Evolutionary conservation across 2,329 filamentous ascomycete species (phyloP).

Genomic region (Chrysoporthe puriensis): DNA sequence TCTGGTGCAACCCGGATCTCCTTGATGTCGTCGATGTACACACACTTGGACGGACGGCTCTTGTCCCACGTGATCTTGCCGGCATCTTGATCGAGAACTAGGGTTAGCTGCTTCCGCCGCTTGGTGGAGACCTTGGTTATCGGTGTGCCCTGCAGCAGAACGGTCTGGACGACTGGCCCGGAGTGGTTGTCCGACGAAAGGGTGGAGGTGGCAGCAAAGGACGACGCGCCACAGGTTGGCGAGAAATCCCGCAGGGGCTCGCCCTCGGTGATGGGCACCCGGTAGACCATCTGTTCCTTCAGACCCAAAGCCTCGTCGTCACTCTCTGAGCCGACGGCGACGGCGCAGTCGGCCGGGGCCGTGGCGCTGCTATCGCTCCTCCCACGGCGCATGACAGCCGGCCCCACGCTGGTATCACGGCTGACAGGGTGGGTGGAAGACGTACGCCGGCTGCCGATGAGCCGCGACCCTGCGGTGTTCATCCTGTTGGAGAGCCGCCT

Average conservation of each 20-base stretch:
- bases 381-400: slow-evolving; percentile 76
- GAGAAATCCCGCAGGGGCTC: slow-evolving; percentile 52
- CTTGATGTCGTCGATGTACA: slow-evolving; percentile 94
- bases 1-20: slow-evolving; percentile 85
- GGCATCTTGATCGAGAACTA: slow-evolving; percentile 77
- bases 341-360: slow-evolving; percentile 53
- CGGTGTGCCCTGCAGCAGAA: slow-evolving; percentile 76
- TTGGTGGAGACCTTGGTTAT: slow-evolving; percentile 88
- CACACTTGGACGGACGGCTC: slow-evolving; percentile 75
- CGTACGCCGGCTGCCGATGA: slow-evolving; percentile 61
- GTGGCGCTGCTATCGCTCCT: slow-evolving; percentile 88
- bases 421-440: slow-evolving; percentile 78
- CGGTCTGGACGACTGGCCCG: slow-evolving; percentile 75
- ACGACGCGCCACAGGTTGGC: slow-evolving; percentile 51
- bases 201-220: slow-evolving; percentile 47
- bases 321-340: slow-evolving; percentile 56
- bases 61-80: slow-evolving; percentile 90
- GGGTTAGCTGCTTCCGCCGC: slow-evolving; percentile 70
- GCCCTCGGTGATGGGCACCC: slow-evolving; percentile 48
- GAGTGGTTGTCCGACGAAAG: slow-evolving; percentile 46
- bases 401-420: slow-evolving; percentile 86
- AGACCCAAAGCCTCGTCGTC: slow-evolving; percentile 57
- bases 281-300: slow-evolving; percentile 50
- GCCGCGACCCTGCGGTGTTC: slow-evolving; percentile 55
- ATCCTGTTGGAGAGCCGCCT: slow-evolving; percentile 84